phyloP scores from a whole-genome alignment of 2,329 filamentous ascomycete genomes.

The Coniochaeta hoffmannii region DNA sequence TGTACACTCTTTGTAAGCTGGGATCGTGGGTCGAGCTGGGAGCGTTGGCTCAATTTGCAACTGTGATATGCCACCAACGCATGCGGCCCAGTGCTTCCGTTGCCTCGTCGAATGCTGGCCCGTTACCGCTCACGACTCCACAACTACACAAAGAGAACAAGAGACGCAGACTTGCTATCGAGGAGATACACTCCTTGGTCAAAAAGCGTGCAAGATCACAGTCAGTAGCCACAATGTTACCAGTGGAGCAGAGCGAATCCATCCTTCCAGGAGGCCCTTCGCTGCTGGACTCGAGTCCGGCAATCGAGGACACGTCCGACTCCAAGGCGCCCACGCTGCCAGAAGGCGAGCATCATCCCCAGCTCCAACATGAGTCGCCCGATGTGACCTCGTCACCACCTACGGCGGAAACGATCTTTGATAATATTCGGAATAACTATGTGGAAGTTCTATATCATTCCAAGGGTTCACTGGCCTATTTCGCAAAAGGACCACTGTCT shows the following conservation, averaged over 20 bases:
- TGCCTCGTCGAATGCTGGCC: slow-evolving; percentile 5
- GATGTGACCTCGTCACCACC: slow-evolving; percentile 24
- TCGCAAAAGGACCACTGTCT: slow-evolving; percentile 74
- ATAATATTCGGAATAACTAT: slow-evolving; percentile 51
- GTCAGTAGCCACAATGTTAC: slow-evolving; percentile 29
- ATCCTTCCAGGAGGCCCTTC: neutral
- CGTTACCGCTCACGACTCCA: slow-evolving; percentile 31
- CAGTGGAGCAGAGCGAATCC: slow-evolving; percentile 11
- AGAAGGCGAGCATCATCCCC: neutral
- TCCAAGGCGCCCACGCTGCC: neutral
- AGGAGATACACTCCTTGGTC: slow-evolving; percentile 55
- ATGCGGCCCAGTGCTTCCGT: slow-evolving; percentile 15
- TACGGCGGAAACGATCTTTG: slow-evolving; percentile 45
- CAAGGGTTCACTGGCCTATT: slow-evolving; percentile 71
- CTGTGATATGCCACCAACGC: slow-evolving; percentile 31
- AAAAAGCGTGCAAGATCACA: slow-evolving; percentile 41
- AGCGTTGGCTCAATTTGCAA: slow-evolving; percentile 42
- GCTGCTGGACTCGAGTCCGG: neutral
- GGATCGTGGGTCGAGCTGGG: slow-evolving; percentile 58
- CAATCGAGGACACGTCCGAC: neutral
- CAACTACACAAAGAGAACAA: slow-evolving; percentile 42
- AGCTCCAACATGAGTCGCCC: slow-evolving; percentile 5
- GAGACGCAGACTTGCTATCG: slow-evolving; percentile 52
- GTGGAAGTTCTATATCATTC: slow-evolving; percentile 56
- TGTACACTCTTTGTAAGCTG: slow-evolving; percentile 64